Percentiles rank a stretch among this genome's conserved stretches.
phyloP scores from a whole-genome alignment of 2,329 filamentous ascomycete species.

The Fusarium foetens region DNA sequence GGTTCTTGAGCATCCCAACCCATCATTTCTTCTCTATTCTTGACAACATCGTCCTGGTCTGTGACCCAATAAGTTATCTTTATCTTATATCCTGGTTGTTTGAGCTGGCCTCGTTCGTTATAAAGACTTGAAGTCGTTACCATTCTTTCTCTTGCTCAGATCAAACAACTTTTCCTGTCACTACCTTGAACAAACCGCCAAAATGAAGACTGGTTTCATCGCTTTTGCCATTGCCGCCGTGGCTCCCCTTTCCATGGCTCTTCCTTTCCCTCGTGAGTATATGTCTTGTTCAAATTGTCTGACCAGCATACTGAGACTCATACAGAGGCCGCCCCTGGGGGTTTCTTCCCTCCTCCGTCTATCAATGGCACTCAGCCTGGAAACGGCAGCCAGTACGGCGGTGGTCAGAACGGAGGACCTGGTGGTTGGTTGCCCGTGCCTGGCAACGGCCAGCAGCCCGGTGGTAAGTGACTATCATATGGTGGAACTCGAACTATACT shows the following conservation, averaged over 20 bases:
- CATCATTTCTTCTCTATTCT: slow-evolving; percentile 24
- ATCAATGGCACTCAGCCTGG: slow-evolving; percentile 23
- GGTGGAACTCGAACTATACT: not conserved
- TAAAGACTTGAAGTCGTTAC: slow-evolving; percentile 13
- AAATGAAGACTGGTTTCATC: slow-evolving; percentile 43
- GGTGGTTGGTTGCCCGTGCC: slow-evolving; percentile 20
- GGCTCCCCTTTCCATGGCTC: slow-evolving; percentile 32
- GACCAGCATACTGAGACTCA: not conserved
- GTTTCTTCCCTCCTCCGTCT: not conserved
- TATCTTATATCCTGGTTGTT: slow-evolving; percentile 19
- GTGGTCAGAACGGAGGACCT: not conserved
- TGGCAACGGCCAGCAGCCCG: not conserved
- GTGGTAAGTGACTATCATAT: slow-evolving; percentile 9
- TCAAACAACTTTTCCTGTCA: slow-evolving; percentile 14
- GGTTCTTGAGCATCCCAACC: not conserved
- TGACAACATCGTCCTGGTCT: slow-evolving; percentile 25
- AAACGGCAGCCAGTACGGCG: not conserved
- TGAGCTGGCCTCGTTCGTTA: slow-evolving; percentile 28
- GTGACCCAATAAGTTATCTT: slow-evolving; percentile 20
- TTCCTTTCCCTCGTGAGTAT: slow-evolving; percentile 28
- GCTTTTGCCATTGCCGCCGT: slow-evolving; percentile 32
- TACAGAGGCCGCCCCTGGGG: slow-evolving; percentile 10
- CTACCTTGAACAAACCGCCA: slow-evolving; percentile 1
- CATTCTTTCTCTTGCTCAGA: not conserved
- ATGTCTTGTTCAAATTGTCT: not conserved